Conservation (phyloP, 2,329 filamentous ascomycete species). For the Polychaeton citri region DNA sequence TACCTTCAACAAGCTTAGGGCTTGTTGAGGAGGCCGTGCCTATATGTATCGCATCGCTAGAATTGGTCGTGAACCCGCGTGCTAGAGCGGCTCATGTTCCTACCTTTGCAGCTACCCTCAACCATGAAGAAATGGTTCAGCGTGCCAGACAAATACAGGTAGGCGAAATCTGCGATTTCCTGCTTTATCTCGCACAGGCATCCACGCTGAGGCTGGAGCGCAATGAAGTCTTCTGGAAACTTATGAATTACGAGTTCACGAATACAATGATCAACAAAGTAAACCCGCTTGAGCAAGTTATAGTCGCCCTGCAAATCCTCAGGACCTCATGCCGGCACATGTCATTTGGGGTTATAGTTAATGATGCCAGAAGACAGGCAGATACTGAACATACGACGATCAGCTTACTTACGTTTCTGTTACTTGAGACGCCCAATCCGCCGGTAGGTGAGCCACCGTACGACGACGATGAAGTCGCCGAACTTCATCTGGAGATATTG, state of each 20-base stretch:
- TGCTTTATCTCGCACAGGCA: slow-evolving; percentile 50
- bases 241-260: slow-evolving; percentile 53
- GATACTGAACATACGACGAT: slow-evolving; percentile 36
- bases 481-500: slow-evolving; percentile 32
- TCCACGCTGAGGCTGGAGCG: slow-evolving; percentile 35
- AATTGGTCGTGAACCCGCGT: slow-evolving; percentile 41
- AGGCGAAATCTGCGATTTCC: slow-evolving; percentile 47
- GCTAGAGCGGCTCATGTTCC: slow-evolving; percentile 18
- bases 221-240: slow-evolving; percentile 48
- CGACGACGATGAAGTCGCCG: slow-evolving; percentile 28
- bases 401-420: slow-evolving; percentile 48
- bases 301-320: slow-evolving; percentile 51
- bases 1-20: slow-evolving; percentile 43
- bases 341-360: slow-evolving; percentile 53
- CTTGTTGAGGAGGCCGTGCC: slow-evolving; percentile 44
- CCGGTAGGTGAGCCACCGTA: slow-evolving; percentile 29
- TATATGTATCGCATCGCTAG: slow-evolving; percentile 31
- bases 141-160: slow-evolving; percentile 50
- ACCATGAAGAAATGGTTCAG: slow-evolving; percentile 22
- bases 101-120: slow-evolving; percentile 10
- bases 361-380: slow-evolving; percentile 27
- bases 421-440: slow-evolving; percentile 42
- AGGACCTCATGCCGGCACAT: slow-evolving; percentile 49
- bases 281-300: slow-evolving; percentile 50
- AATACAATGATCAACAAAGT: slow-evolving; percentile 54